Percentiles rank a stretch among this genome's conserved stretches.
Conservation (phyloP, 225 moss, liverwort and hornwort species). For the Ulota crispa region DNA sequence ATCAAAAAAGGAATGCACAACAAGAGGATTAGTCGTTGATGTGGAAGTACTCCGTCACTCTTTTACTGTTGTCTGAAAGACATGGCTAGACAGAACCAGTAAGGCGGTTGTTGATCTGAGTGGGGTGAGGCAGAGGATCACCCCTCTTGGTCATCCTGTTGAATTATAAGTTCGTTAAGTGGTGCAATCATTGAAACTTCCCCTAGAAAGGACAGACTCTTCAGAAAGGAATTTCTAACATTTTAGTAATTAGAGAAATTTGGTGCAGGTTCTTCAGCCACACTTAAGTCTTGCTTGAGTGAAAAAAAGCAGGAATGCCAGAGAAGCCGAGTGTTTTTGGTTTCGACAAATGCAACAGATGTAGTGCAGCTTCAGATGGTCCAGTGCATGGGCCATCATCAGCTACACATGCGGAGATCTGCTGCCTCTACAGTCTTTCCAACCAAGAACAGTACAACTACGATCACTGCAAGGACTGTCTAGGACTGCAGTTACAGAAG, state of each 20-base stretch:
- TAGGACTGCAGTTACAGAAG: not conserved
- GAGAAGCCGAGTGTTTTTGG: not conserved
- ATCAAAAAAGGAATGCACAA: not conserved
- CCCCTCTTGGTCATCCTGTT: not conserved
- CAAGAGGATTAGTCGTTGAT: not conserved
- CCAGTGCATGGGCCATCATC: constrained; percentile 18
- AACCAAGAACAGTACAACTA: not conserved
- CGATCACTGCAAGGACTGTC: constrained; percentile 4
- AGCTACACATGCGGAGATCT: constrained; percentile 38
- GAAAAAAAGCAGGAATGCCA: constrained; percentile 28
- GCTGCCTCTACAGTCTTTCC: constrained; percentile 30
- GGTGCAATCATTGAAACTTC: not conserved
- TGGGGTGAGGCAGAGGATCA: not conserved
- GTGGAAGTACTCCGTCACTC: not conserved
- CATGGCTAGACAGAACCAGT: not conserved
- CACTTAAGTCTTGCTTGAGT: not conserved
- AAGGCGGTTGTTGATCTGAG: not conserved
- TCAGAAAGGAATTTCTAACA: not conserved
- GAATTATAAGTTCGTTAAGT: not conserved
- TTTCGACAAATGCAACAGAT: constrained; percentile 30
- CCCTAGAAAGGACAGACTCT: not conserved
- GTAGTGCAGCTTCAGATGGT: constrained; percentile 7
- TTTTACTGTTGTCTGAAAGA: not conserved
- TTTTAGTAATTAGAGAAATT: not conserved
- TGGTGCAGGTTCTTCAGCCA: constrained; percentile 19